Conservation (phyloP, 2,329 filamentous ascomycete species). For the Escovopsis weberi region DNA sequence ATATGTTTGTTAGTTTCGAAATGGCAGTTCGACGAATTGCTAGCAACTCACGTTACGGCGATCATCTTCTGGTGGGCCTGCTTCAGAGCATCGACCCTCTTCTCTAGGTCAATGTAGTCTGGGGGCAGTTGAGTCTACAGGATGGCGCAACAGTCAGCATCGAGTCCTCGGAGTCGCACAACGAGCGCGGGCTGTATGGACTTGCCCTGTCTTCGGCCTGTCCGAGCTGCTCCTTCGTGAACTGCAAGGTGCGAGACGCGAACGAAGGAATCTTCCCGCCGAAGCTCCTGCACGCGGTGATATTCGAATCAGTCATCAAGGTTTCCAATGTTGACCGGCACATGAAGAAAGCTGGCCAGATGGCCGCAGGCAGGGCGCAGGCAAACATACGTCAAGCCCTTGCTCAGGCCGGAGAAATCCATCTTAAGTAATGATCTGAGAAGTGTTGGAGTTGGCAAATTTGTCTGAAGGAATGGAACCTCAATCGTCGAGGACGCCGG, state of each 20-base stretch:
- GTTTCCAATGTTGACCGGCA: not conserved
- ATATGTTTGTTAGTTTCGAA: not conserved
- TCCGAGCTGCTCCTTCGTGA: slow-evolving; percentile 94
- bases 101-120: slow-evolving; percentile 97
- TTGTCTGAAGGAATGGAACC: not conserved
- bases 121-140: slow-evolving; percentile 81
- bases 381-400: slow-evolving; percentile 36
- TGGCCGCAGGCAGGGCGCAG: not conserved
- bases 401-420: slow-evolving; percentile 47
- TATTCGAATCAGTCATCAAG: slow-evolving; percentile 9
- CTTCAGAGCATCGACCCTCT: slow-evolving; percentile 94
- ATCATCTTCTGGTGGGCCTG: slow-evolving; percentile 95
- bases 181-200: too few relatives aligned
- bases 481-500: not conserved
- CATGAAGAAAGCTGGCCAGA: slow-evolving; percentile 1
- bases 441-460: not conserved
- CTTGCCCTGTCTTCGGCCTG: slow-evolving; percentile 83
- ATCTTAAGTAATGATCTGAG: slow-evolving; percentile 18
- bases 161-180: not conserved
- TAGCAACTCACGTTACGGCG: slow-evolving; percentile 69
- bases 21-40: not conserved
- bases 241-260: slow-evolving; percentile 87
- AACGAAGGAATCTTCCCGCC: slow-evolving; percentile 84
- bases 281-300: slow-evolving; percentile 29
- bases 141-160: not conserved